Conservation (phyloP, 2,329 filamentous ascomycete species). For the Ophiostoma ips region DNA sequence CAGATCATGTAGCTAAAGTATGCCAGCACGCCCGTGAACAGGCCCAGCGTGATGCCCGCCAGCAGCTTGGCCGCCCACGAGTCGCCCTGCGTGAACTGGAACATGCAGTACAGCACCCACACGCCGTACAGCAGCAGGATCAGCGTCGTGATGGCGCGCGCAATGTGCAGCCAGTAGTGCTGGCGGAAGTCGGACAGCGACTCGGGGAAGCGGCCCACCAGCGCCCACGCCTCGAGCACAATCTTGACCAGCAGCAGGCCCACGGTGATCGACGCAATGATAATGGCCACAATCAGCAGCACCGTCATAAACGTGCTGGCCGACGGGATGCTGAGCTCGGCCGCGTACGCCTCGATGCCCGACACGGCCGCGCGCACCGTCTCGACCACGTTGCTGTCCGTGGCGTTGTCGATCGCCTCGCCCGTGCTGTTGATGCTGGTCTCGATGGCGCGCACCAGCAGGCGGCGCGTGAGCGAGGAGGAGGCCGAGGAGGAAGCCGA, state of each 20-base stretch:
- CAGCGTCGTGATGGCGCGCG: constrained; percentile 75
- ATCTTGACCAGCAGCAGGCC: constrained; percentile 83
- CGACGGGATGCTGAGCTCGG: constrained; percentile 71
- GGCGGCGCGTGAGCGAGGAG: constrained; percentile 10
- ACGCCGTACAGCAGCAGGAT: constrained; percentile 86
- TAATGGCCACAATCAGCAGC: constrained; percentile 73
- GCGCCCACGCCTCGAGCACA: constrained; percentile 76
- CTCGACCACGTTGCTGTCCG: constrained; percentile 30
- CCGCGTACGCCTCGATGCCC: constrained; percentile 70
- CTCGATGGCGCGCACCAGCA: constrained; percentile 31
- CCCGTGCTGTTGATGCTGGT: constrained; percentile 29
- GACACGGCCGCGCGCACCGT: constrained; percentile 38
- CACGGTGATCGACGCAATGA: constrained; percentile 71
- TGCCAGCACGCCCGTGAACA: constrained; percentile 69
- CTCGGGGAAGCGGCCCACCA: constrained; percentile 78
- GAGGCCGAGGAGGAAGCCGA: constrained; percentile 30
- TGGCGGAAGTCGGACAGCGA: constrained; percentile 73
- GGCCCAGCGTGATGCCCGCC: constrained; percentile 62
- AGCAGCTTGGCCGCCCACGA: constrained; percentile 84
- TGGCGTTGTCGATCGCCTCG: constrained; percentile 18
- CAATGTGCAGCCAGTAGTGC: constrained; percentile 90
- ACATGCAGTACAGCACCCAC: constrained; percentile 92
- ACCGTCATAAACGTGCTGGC: constrained; percentile 96
- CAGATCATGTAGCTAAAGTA: constrained; percentile 82
- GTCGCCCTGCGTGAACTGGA: constrained; percentile 85